Evolutionary conservation across 805 yeast species (phyloP).

Genomic region (Candida fluviatilis): DNA sequence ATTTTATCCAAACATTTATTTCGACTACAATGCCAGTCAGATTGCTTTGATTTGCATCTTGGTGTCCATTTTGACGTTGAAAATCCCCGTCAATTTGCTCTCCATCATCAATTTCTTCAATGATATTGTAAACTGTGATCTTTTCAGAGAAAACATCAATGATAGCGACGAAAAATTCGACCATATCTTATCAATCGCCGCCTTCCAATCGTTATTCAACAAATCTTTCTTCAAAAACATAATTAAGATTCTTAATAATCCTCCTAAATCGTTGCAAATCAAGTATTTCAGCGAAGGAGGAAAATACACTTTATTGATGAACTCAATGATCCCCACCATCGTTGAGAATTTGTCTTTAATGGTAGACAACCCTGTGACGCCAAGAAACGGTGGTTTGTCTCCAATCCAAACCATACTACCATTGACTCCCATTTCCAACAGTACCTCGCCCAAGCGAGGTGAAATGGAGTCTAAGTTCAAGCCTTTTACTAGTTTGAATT

Average conservation of each 20-base stretch:
- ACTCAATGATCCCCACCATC: conserved; percentile 27
- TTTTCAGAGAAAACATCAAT: conserved; percentile 21
- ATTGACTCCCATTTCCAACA: conserved; percentile 24
- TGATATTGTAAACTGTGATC: conserved; percentile 12
- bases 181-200: conserved; percentile 14
- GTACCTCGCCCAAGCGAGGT: conserved; percentile 17
- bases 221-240: conserved; percentile 11
- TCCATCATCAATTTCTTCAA: conserved; percentile 17
- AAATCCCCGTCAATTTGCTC: conserved; percentile 24
- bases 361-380: conserved; percentile 27
- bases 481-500: neutral
- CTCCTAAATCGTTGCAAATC: conserved; percentile 43
- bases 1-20: conserved; percentile 56
- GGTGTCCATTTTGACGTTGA: conserved; percentile 23
- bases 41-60: conserved; percentile 44
- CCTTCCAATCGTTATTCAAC: conserved; percentile 16
- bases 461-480: neutral
- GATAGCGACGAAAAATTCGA: conserved; percentile 16
- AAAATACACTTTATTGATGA: conserved; percentile 35
- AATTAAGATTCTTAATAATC: conserved; percentile 37
- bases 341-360: conserved; percentile 18
- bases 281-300: conserved; percentile 40
- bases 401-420: conserved; percentile 12
- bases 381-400: conserved; percentile 16
- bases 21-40: conserved; percentile 51